Conservation (phyloP, 495 filamentous ascomycete genomes). For the Aspergillus cristatus region DNA sequence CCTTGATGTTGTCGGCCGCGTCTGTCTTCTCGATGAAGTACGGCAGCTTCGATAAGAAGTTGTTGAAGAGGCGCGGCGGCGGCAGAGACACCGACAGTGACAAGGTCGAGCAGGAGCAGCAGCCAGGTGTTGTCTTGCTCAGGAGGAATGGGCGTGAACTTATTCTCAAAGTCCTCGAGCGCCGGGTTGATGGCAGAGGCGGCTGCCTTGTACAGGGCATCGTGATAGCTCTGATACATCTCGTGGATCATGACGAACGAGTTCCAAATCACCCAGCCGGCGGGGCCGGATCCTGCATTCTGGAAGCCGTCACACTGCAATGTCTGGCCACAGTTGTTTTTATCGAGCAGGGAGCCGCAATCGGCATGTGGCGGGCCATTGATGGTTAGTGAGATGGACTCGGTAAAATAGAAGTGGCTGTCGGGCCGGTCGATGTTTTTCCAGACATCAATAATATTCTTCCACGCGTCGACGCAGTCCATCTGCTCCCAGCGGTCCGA, state of each 20-base stretch:
- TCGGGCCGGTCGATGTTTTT: too few species aligned
- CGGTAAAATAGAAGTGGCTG: too few species aligned
- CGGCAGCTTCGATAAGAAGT: background rate
- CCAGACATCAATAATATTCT: too few species aligned
- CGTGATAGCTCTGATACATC: constrained; percentile 7
- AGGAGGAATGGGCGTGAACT: constrained; percentile 20
- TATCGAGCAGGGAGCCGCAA: constrained; percentile 6
- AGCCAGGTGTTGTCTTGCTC: constrained; percentile 12
- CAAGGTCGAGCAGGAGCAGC: constrained; percentile 14
- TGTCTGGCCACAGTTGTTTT: constrained; percentile 1
- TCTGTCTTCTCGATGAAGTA: background rate
- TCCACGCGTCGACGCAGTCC: constrained; percentile 16
- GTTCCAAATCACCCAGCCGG: constrained; percentile 19
- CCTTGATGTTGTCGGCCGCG: background rate
- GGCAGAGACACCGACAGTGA: constrained; percentile 13
- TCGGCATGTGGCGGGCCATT: constrained; percentile 8
- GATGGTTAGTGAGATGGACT: too few species aligned
- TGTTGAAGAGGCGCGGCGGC: constrained; percentile 17
- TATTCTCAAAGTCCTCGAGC: constrained; percentile 16
- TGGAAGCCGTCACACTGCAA: constrained; percentile 1
- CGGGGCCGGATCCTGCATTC: constrained; percentile 11
- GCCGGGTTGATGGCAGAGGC: constrained; percentile 1
- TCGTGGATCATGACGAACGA: constrained; percentile 18
- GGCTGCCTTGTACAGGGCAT: constrained; percentile 1
- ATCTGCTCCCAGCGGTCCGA: constrained; percentile 13